Evolutionary conservation across 257 asterid genomes (phyloP).

Genomic region (Thymus quinquecostatus): DNA sequence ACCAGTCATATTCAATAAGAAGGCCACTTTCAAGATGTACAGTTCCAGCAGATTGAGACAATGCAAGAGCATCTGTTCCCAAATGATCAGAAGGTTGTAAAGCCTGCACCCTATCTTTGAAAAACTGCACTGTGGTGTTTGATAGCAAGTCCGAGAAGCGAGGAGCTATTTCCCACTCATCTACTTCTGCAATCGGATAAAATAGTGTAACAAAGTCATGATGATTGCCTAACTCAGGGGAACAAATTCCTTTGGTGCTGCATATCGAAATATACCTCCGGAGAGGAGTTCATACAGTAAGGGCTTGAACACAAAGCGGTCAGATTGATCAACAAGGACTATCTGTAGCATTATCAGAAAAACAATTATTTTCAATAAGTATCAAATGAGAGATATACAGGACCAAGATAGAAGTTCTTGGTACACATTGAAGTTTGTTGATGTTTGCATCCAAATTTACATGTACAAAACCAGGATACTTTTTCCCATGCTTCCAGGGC

Average conservation of each 20-base stretch:
- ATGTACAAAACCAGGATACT: too few relatives aligned
- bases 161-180: constrained; percentile 98
- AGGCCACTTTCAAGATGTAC: constrained; percentile 92
- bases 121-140: constrained; percentile 70
- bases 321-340: constrained; percentile 91
- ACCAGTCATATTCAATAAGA: constrained; percentile 93
- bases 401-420: not conserved
- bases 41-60: constrained; percentile 60
- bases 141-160: constrained; percentile 84
- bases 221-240: constrained; percentile 19
- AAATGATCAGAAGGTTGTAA: constrained; percentile 72
- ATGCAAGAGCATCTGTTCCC: constrained; percentile 46
- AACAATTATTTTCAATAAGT: constrained; percentile 14
- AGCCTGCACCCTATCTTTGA: constrained; percentile 72
- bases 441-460: too few relatives aligned
- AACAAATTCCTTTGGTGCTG: constrained; percentile 13
- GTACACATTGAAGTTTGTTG: not conserved
- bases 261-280: constrained; percentile 65
- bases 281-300: constrained; percentile 90
- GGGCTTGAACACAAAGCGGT: constrained; percentile 94
- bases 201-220: not conserved
- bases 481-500: too few relatives aligned
- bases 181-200: constrained; percentile 73
- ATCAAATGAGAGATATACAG: constrained; percentile 9
- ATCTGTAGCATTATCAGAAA: constrained; percentile 52